A percentile compares a stretch with the other conserved stretches of the same genome.
phyloP scores from a whole-genome alignment of 768 basidiomycete genomes.

The Hericium rajendrae region DNA sequence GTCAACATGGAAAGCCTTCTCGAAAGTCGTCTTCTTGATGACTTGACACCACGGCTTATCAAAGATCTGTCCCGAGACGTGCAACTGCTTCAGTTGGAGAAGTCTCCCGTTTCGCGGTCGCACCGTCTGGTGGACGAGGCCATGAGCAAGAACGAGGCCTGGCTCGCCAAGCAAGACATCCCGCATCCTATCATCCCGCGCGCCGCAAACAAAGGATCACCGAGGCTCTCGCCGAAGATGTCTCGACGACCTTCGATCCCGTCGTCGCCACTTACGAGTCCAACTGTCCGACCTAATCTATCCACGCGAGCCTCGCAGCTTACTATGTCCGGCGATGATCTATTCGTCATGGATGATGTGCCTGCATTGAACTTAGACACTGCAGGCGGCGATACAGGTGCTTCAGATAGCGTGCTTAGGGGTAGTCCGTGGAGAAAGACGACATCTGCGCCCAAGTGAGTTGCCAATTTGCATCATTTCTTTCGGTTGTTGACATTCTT shows the following conservation, averaged over 20 bases:
- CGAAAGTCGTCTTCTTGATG: slow-evolving; percentile 72
- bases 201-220: slow-evolving; percentile 17
- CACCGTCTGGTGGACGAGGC: slow-evolving; percentile 32
- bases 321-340: slow-evolving; percentile 42
- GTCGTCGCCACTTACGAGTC: slow-evolving; percentile 19
- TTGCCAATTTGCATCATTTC: not conserved
- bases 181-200: slow-evolving; percentile 42
- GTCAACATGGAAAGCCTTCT: slow-evolving; percentile 83
- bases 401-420: not conserved
- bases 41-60: slow-evolving; percentile 55
- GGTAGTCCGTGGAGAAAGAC: slow-evolving; percentile 24
- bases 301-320: slow-evolving; percentile 12
- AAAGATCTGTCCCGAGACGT: slow-evolving; percentile 56
- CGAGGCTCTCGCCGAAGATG: slow-evolving; percentile 25
- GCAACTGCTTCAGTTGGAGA: slow-evolving; percentile 47
- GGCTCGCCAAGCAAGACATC: slow-evolving; percentile 63
- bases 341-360: slow-evolving; percentile 78
- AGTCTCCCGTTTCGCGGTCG: slow-evolving; percentile 58
- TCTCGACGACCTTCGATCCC: slow-evolving; percentile 15
- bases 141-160: slow-evolving; percentile 54
- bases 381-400: slow-evolving; percentile 2
- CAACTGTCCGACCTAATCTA: slow-evolving; percentile 17
- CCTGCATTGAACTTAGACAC: slow-evolving; percentile 18
- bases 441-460: slow-evolving; percentile 41
- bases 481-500: not conserved